Evolutionary conservation across 108 stramenopile species (phyloP).

Genomic region (Skeletonema menzelii): DNA sequence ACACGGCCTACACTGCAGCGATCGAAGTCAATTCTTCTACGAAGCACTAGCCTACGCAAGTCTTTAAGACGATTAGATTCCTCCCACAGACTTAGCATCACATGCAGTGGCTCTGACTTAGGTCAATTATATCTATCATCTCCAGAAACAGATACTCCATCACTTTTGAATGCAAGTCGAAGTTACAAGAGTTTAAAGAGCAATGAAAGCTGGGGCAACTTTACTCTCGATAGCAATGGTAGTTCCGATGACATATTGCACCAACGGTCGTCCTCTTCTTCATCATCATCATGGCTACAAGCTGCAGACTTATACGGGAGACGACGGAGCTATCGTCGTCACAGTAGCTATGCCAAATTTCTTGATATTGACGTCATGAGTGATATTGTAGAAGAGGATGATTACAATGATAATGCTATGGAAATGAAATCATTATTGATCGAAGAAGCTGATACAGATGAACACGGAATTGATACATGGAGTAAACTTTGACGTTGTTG

Average conservation of each 20-base stretch:
- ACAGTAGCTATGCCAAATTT: constrained; percentile 18
- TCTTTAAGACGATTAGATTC: constrained; percentile 18
- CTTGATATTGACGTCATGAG: constrained; percentile 16
- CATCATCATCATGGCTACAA: constrained; percentile 13
- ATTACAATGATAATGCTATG: background rate
- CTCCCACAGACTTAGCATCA: constrained; percentile 14
- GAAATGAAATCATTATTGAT: constrained; percentile 9
- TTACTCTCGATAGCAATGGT: background rate
- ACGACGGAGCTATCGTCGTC: constrained; percentile 7
- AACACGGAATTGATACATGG: background rate
- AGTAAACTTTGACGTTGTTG: background rate
- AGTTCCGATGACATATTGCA: background rate
- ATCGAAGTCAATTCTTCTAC: constrained; percentile 1
- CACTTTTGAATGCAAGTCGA: background rate
- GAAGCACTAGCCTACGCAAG: background rate
- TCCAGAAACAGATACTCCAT: constrained; percentile 13
- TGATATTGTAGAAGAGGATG: constrained; percentile 6
- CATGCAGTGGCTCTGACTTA: constrained; percentile 25
- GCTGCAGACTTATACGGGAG: constrained; percentile 20
- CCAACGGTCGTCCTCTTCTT: background rate
- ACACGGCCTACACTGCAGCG: background rate
- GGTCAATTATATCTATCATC: constrained; percentile 30
- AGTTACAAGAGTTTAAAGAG: background rate
- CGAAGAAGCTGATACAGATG: constrained; percentile 16
- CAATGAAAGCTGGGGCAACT: background rate